phyloP scores from a whole-genome alignment of 2,329 filamentous ascomycete species.

The Epichloe sibirici region DNA sequence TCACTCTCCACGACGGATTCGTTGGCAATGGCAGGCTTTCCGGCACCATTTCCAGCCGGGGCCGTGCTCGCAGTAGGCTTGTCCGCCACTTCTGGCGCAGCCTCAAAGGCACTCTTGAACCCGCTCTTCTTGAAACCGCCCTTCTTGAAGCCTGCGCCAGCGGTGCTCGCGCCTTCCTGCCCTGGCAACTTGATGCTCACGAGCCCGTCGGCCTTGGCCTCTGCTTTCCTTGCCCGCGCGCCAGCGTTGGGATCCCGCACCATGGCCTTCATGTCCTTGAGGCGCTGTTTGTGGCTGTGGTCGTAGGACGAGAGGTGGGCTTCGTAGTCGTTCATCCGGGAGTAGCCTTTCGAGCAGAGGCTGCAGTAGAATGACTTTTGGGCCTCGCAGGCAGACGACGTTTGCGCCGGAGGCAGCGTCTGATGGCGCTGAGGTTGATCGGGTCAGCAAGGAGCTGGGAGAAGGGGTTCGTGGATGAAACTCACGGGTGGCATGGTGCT shows the following conservation, averaged over 20 bases:
- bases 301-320: constrained; percentile 90
- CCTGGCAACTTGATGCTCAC: constrained; percentile 52
- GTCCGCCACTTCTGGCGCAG: constrained; percentile 26
- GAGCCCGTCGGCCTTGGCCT: constrained; percentile 57
- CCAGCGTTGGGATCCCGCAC: constrained; percentile 57
- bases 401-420: constrained; percentile 46
- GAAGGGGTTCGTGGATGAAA: background rate
- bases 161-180: constrained; percentile 15
- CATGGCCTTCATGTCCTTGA: constrained; percentile 80
- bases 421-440: constrained; percentile 34
- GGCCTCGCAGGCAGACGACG: constrained; percentile 58
- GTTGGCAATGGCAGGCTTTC: constrained; percentile 14
- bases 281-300: constrained; percentile 83
- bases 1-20: constrained; percentile 39
- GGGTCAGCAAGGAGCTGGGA: too few species aligned
- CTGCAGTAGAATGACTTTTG: constrained; percentile 73
- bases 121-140: constrained; percentile 71
- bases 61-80: background rate
- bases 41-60: constrained; percentile 11
- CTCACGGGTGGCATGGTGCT: constrained; percentile 44
- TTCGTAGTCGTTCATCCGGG: constrained; percentile 91
- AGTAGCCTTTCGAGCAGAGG: constrained; percentile 88
- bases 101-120: constrained; percentile 65
- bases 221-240: constrained; percentile 53
- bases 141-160: constrained; percentile 46